Base-by-base conservation (phyloP, 768 basidiomycete species). In the Leccinum uliginosum region DNA sequence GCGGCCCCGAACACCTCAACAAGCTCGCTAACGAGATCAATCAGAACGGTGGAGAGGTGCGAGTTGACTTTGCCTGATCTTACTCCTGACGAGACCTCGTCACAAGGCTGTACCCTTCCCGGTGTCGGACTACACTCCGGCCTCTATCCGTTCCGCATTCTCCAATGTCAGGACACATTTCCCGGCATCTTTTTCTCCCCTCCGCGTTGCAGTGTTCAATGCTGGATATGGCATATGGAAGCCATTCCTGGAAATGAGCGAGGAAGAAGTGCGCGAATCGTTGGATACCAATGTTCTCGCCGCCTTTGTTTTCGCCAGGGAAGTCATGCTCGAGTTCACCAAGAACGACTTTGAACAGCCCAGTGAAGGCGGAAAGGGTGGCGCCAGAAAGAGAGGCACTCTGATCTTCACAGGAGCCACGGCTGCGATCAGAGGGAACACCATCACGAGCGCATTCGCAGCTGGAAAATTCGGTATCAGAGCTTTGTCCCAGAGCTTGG, bases 381-480 rank as follows among this genome's bases (percentile, higher is more conserved):
- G 71, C n/a, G 69, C 67, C n/a, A 83, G 84, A 11, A 81, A 81
- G 64, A 75, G 78, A 26, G 89, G 88, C 7, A 80, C 83, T 0
- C 69, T 90, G 48, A 78, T 88, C 14, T 87, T 89, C 65, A 90
- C 87, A 0, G 86, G 87, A 0, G 88, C 88, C 2, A 89, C 89
- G 7, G 84, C 88, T 6, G 77, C 82, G 53, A 54, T 80, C 19
- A 73, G 88, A 54, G 88, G 88, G 6, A 88, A 87, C 54, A 72
- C 73, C 3, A 72, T 70, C 0, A 87, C 86, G 0, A 84, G 84
- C 51, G 79, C 76, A 2, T 84, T 89, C 62, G 76, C 87, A 4
- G 81, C 85, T 3, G 81, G 80, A 0, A 89, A 89, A 65, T 81
- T 80, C 51, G 87, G 80, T 4, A 32, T 82, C 34, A 74, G 88